Percentiles rank a stretch among this genome's conserved stretches.
Conservation (phyloP, 352 stramenopile genomes). For the Phytophthora colocasiae region DNA sequence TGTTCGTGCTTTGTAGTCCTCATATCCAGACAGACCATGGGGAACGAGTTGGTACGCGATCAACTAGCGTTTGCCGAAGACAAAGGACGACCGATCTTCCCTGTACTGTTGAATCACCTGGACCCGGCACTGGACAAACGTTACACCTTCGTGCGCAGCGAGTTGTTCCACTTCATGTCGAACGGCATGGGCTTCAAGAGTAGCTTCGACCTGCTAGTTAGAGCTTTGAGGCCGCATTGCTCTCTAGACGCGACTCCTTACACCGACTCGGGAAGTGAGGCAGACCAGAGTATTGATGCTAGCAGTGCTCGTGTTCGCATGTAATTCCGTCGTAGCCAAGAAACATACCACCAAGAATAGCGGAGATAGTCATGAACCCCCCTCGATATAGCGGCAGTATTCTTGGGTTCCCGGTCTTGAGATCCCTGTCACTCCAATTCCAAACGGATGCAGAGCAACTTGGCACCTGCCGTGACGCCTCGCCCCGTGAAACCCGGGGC, state of each 20-base stretch:
- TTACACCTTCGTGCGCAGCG: conserved; percentile 71
- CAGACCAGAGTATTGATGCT: not conserved
- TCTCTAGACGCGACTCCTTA: not conserved
- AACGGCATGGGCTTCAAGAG: conserved; percentile 54
- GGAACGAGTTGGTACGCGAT: conserved; percentile 71
- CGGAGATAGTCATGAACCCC: not conserved
- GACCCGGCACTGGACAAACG: conserved; percentile 68
- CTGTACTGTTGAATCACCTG: conserved; percentile 73
- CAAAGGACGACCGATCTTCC: conserved; percentile 77
- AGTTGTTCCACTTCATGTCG: conserved; percentile 77
- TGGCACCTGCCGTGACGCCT: conserved; percentile 70
- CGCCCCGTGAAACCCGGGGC: conserved; percentile 54
- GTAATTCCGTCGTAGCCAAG: not conserved
- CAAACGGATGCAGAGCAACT: conserved; percentile 45
- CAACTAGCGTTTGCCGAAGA: conserved; percentile 83
- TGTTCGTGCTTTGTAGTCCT: conserved; percentile 75
- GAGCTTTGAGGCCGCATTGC: conserved; percentile 1
- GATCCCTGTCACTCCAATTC: not conserved
- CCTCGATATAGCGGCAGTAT: conserved; percentile 31
- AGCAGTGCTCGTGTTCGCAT: conserved; percentile 4
- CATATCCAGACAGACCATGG: conserved; percentile 64
- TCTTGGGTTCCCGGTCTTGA: conserved; percentile 19
- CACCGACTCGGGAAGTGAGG: conserved; percentile 8
- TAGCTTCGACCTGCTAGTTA: conserved; percentile 45
- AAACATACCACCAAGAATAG: conserved; percentile 20